Percentiles rank a stretch among this genome's conserved stretches.
Conservation (phyloP, 768 basidiomycete genomes). For the Tylopilus cervinicoccineus region DNA sequence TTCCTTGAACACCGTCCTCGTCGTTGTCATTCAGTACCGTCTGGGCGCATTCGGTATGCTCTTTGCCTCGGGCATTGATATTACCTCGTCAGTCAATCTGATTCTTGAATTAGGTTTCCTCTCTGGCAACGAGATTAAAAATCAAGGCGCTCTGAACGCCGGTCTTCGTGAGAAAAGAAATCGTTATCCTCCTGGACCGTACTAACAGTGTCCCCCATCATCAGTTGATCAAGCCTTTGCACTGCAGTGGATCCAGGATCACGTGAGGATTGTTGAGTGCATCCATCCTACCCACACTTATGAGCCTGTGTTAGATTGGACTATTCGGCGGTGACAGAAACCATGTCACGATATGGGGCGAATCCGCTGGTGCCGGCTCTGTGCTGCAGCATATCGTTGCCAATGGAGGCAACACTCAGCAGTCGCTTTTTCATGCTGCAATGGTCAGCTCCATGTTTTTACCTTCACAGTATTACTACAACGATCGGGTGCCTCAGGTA, state of each 20-base stretch:
- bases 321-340: constrained; percentile 31
- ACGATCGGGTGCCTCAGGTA: constrained; percentile 1
- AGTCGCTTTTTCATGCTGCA: constrained; percentile 3
- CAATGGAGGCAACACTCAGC: constrained; percentile 3
- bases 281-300: neutral
- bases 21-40: constrained; percentile 11
- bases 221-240: constrained; percentile 35
- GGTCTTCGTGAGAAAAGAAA: constrained; percentile 5
- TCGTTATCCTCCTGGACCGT: neutral
- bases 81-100: neutral
- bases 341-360: constrained; percentile 10
- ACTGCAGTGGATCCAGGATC: constrained; percentile 32
- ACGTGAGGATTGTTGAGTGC: constrained; percentile 17
- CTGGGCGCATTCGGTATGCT: constrained; percentile 5
- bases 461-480: constrained; percentile 5
- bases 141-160: constrained; percentile 1
- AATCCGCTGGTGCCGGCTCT: constrained; percentile 8
- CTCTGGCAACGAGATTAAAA: neutral
- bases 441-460: constrained; percentile 8
- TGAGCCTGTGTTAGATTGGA: constrained; percentile 21
- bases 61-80: neutral
- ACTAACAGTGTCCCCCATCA: neutral
- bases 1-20: neutral
- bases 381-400: constrained; percentile 9
- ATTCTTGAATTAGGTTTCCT: neutral